Evolutionary conservation across 2,329 filamentous ascomycete species (phyloP).

Genomic region (Exophiala phaeomuriformis): DNA sequence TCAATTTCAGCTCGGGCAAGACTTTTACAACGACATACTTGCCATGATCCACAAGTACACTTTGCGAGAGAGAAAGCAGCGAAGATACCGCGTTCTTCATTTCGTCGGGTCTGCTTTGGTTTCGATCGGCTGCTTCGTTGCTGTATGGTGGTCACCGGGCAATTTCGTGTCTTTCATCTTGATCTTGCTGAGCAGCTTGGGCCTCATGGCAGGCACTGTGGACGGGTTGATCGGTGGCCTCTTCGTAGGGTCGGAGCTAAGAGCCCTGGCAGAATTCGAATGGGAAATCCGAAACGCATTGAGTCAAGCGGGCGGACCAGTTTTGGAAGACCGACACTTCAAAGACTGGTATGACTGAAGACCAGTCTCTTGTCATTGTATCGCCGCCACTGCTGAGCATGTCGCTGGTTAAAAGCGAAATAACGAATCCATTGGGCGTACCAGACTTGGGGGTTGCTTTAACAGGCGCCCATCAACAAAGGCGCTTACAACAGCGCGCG

Average conservation of each 20-base stretch:
- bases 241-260: conserved; percentile 77
- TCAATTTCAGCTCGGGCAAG: conserved; percentile 37
- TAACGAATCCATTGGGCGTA: no score
- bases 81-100: conserved; percentile 63
- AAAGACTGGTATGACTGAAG: conserved; percentile 26
- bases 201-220: conserved; percentile 66
- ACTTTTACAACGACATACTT: conserved; percentile 66
- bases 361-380: neutral
- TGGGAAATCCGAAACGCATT: conserved; percentile 67
- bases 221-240: conserved; percentile 80
- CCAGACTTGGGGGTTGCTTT: neutral
- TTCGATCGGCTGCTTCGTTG: conserved; percentile 67
- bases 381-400: neutral
- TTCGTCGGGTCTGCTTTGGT: conserved; percentile 62
- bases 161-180: conserved; percentile 75
- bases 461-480: conserved; percentile 11
- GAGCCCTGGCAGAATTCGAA: conserved; percentile 80
- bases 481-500: conserved; percentile 5
- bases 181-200: conserved; percentile 69
- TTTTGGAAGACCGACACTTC: conserved; percentile 19
- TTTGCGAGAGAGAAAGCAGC: conserved; percentile 63
- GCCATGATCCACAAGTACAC: conserved; percentile 62
- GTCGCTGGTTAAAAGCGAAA: neutral
- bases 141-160: conserved; percentile 74
- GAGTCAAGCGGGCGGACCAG: conserved; percentile 23